A percentile compares a stretch with the other conserved stretches of the same genome.
Evolutionary conservation across 805 yeast species (phyloP).

Genomic region (Candida suzukii): DNA sequence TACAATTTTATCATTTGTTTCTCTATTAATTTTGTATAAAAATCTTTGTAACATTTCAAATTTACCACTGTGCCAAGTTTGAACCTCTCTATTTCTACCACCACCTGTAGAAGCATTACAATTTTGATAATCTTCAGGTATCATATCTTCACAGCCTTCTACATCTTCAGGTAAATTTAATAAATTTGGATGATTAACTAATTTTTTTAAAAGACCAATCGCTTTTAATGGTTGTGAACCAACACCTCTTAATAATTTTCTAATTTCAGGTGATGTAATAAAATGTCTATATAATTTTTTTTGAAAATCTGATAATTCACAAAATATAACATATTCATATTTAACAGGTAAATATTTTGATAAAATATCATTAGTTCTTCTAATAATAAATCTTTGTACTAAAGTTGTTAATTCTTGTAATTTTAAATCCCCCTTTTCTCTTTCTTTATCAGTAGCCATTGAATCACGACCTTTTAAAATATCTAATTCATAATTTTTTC

Average conservation of each 20-base stretch:
- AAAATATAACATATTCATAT: slow-evolving; percentile 95
- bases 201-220: slow-evolving; percentile 79
- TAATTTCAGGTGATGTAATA: slow-evolving; percentile 72
- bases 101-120: slow-evolving; percentile 31
- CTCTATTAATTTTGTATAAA: slow-evolving; percentile 63
- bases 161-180: slow-evolving; percentile 70
- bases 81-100: slow-evolving; percentile 66
- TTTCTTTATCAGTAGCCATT: slow-evolving; percentile 75
- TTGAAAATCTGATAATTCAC: slow-evolving; percentile 77
- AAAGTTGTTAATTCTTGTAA: slow-evolving; percentile 62
- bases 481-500: slow-evolving; percentile 74
- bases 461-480: slow-evolving; percentile 88
- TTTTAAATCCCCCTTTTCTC: slow-evolving; percentile 59
- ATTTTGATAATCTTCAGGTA: slow-evolving; percentile 69
- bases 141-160: slow-evolving; percentile 54
- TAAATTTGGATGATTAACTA: slow-evolving; percentile 92
- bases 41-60: slow-evolving; percentile 81
- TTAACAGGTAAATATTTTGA: slow-evolving; percentile 93
- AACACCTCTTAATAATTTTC: slow-evolving; percentile 53
- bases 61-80: slow-evolving; percentile 81
- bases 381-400: slow-evolving; percentile 84
- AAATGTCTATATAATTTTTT: slow-evolving; percentile 61
- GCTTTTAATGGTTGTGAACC: slow-evolving; percentile 86
- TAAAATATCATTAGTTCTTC: slow-evolving; percentile 91
- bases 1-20: slow-evolving; percentile 92